Conservation (phyloP, 306 rosid genomes). For the Lathyrus sativus region DNA sequence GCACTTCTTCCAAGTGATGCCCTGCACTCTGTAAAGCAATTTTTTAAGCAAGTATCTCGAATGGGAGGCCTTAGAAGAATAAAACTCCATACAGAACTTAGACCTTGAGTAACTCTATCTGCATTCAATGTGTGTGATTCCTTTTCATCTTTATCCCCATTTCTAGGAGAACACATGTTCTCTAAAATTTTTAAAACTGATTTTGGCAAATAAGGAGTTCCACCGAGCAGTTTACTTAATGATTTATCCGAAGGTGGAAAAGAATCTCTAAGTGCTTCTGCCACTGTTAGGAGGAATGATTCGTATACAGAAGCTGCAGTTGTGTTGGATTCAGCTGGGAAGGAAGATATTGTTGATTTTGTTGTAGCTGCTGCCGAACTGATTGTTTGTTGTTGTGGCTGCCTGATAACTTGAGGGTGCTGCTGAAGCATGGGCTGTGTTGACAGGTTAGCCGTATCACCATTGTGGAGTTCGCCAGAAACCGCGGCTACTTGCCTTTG, state of each 20-base stretch:
- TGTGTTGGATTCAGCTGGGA: too few species aligned
- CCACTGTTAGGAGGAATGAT: conserved; percentile 74
- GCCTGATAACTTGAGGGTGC: too few species aligned
- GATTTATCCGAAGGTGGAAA: conserved; percentile 94
- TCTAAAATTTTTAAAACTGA: too few species aligned
- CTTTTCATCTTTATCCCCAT: conserved; percentile 64
- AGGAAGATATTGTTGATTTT: too few species aligned
- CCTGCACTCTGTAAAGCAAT: conserved; percentile 91
- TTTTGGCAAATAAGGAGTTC: too few species aligned
- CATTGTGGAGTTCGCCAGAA: too few species aligned
- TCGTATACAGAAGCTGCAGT: conserved; percentile 94
- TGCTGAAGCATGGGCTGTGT: too few species aligned
- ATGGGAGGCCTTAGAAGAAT: conserved; percentile 84
- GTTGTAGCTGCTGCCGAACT: too few species aligned
- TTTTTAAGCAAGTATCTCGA: conserved; percentile 84
- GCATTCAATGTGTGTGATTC: conserved; percentile 63
- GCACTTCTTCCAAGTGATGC: too few species aligned
- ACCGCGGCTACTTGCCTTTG: too few species aligned
- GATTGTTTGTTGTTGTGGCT: too few species aligned
- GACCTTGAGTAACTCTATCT: conserved; percentile 96
- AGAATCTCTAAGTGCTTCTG: conserved; percentile 91
- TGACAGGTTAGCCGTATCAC: too few species aligned
- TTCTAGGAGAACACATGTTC: conserved; percentile 85
- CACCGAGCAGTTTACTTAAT: conserved; percentile 81
- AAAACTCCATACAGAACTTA: conserved; percentile 90